A percentile compares a stretch with the other conserved stretches of the same genome.
These are phyloP conservation scores for Lophiostoma macrostomum DNA, from an alignment of 495 filamentous ascomycete genomes.

Conservation along the genomic window DNA sequence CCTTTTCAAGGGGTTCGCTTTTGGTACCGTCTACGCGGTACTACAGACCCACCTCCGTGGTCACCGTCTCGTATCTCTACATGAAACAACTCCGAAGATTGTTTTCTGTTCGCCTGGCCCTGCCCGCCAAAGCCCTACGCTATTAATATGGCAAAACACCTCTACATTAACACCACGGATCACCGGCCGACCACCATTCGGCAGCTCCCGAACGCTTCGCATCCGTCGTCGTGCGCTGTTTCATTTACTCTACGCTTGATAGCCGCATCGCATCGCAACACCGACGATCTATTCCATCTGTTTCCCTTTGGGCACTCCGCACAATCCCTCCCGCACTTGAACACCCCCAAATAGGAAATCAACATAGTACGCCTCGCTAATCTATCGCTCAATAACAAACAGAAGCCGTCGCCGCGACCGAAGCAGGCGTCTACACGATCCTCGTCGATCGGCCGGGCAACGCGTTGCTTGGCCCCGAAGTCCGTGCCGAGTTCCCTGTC, in stretches of 20 bases:
- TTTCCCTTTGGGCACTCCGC: neutral
- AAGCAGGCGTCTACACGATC: constrained; percentile 59
- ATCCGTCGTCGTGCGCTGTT: too few relatives aligned
- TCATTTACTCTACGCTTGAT: neutral
- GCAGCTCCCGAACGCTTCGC: too few relatives aligned
- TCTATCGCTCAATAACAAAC: constrained; percentile 11
- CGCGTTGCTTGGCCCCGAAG: constrained; percentile 49
- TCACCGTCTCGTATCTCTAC: constrained; percentile 7
- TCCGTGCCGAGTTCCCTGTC: constrained; percentile 35
- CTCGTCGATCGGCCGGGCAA: constrained; percentile 66
- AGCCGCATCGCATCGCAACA: neutral
- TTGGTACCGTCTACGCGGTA: neutral
- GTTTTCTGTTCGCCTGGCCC: too few relatives aligned
- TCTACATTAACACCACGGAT: neutral
- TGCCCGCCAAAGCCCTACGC: constrained; percentile 1
- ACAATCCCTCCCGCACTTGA: neutral
- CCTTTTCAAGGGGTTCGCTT: neutral
- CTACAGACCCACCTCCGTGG: neutral
- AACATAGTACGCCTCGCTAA: too few relatives aligned
- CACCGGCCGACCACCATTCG: too few relatives aligned
- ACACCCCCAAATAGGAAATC: neutral
- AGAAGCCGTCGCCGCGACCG: constrained; percentile 64
- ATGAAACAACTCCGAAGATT: constrained; percentile 18
- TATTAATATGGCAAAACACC: constrained; percentile 1
- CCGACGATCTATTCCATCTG: neutral